A percentile compares a stretch with the other conserved stretches of the same genome.
These are phyloP conservation scores for Polyporus arcularius DNA, from an alignment of 768 basidiomycete species.

Conservation along the genomic window DNA sequence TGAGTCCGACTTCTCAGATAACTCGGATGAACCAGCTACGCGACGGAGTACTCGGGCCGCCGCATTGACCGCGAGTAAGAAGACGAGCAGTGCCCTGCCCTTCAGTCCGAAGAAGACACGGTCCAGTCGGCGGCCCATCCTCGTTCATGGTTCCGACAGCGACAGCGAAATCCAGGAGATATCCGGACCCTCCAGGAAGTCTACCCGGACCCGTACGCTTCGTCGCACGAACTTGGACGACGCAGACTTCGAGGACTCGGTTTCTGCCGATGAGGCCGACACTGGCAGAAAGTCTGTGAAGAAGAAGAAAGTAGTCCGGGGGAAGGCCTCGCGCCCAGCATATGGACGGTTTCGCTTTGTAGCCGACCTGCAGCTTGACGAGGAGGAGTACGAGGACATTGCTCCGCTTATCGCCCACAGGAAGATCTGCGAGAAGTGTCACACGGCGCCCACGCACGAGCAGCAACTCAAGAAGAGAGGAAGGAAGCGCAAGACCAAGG, in stretches of 20 bases:
- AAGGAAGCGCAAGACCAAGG: slow-evolving; percentile 40
- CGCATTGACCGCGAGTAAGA: slow-evolving; percentile 15
- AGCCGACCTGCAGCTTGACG: slow-evolving; percentile 40
- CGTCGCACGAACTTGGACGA: slow-evolving; percentile 21
- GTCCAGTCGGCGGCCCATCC: slow-evolving; percentile 28
- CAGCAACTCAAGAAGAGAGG: slow-evolving; percentile 42
- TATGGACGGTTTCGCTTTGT: slow-evolving; percentile 50
- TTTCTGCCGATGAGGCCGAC: slow-evolving; percentile 28
- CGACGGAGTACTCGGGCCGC: slow-evolving; percentile 21
- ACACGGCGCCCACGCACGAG: slow-evolving; percentile 56
- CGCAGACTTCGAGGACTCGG: slow-evolving; percentile 20
- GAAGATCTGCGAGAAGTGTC: slow-evolving; percentile 71
- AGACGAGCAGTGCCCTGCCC: slow-evolving; percentile 44
- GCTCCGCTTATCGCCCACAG: slow-evolving; percentile 62
- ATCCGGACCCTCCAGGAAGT: slow-evolving; percentile 39
- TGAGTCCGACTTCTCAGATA: slow-evolving; percentile 18
- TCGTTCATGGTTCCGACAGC: slow-evolving; percentile 39
- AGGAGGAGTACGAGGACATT: slow-evolving; percentile 55
- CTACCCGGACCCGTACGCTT: slow-evolving; percentile 42
- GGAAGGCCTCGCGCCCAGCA: slow-evolving; percentile 44
- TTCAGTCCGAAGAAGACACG: slow-evolving; percentile 72
- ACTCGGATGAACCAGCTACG: neutral
- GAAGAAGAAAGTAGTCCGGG: slow-evolving; percentile 37
- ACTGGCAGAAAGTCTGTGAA: slow-evolving; percentile 26
- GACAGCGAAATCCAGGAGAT: slow-evolving; percentile 37